A percentile compares a stretch with the other conserved stretches of the same genome.
These are phyloP conservation scores for Penicillium palitans DNA, from an alignment of 2,329 filamentous ascomycete species.

Conservation along the genomic window DNA sequence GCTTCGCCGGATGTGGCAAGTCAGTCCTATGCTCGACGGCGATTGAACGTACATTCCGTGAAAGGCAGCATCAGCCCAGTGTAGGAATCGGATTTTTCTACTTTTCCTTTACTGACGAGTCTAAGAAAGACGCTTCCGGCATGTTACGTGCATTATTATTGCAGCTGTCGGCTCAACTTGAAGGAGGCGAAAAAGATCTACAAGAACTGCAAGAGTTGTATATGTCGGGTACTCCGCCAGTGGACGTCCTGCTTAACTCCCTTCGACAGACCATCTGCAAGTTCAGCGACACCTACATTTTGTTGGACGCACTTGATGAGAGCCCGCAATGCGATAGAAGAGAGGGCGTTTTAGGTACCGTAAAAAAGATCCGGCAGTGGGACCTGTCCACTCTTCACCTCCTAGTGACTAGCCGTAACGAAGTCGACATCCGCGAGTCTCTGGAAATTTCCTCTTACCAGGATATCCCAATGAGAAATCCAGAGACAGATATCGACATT, in stretches of 20 bases:
- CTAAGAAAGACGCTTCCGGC: conserved; percentile 24
- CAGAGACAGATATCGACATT: conserved; percentile 25
- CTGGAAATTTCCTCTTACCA: not conserved
- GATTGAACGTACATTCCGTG: conserved; percentile 25
- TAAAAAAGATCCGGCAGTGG: conserved; percentile 9
- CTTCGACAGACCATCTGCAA: not conserved
- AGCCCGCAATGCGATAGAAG: conserved; percentile 8
- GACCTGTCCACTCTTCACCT: conserved; percentile 24
- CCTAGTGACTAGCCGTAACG: conserved; percentile 26
- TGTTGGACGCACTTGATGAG: conserved; percentile 20
- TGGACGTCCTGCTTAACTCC: not conserved
- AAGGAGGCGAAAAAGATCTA: conserved; percentile 16
- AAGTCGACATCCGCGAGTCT: conserved; percentile 10
- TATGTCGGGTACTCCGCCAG: not conserved
- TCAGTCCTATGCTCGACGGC: conserved; percentile 35
- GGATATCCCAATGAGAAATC: conserved; percentile 5
- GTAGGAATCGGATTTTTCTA: conserved; percentile 24
- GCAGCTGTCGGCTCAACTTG: conserved; percentile 27
- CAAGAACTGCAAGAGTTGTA: conserved; percentile 9
- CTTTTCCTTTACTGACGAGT: conserved; percentile 28
- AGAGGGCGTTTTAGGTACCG: conserved; percentile 2
- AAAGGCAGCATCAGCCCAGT: conserved; percentile 5
- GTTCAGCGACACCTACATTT: conserved; percentile 5
- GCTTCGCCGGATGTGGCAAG: conserved; percentile 36
- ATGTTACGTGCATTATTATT: conserved; percentile 31